Evolutionary conservation across 2,329 filamentous ascomycete genomes (phyloP).

Genomic region (Teratosphaeria epicoccoides): DNA sequence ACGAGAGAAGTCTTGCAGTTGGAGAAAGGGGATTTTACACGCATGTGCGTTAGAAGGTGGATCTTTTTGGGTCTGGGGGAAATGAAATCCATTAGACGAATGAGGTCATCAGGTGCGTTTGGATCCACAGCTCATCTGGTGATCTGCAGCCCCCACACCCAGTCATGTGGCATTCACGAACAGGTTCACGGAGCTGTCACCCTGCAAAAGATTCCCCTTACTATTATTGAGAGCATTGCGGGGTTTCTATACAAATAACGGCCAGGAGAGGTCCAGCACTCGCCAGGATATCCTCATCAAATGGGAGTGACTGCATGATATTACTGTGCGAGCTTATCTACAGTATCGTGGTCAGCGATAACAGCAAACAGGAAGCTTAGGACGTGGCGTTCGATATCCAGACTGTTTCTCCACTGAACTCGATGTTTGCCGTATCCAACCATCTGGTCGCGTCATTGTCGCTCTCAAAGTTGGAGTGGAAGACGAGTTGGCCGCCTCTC

Average conservation of each 20-base stretch:
- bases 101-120: not conserved
- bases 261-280: not conserved
- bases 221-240: not conserved
- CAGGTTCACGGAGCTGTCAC: not conserved
- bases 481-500: constrained; percentile 10
- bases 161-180: not conserved
- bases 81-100: not conserved
- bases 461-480: constrained; percentile 7
- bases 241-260: not conserved
- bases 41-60: not conserved
- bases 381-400: not conserved
- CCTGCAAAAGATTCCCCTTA: not conserved
- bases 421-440: constrained; percentile 1
- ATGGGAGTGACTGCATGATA: too few species aligned
- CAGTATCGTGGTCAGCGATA: not conserved
- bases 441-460: not conserved
- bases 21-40: not conserved
- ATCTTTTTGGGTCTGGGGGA: not conserved
- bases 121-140: not conserved
- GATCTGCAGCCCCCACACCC: not conserved
- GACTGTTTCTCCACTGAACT: not conserved
- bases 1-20: not conserved
- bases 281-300: not conserved
- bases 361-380: not conserved
- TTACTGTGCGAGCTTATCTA: not conserved